Evolutionary conservation across 116 monocot genomes (phyloP).

Genomic region (Dioscorea cayenensis): DNA sequence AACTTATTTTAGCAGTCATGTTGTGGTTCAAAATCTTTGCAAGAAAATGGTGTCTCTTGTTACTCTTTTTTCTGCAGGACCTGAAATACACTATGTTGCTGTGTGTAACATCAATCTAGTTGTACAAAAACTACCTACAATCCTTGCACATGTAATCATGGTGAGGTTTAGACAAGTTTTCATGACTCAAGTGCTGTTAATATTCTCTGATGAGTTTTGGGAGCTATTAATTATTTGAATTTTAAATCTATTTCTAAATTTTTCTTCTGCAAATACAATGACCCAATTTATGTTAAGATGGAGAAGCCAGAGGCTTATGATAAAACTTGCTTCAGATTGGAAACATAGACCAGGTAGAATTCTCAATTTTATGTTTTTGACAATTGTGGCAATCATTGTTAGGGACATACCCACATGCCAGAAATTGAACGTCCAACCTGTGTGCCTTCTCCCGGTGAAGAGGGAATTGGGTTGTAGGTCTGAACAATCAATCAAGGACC

Average conservation of each 20-base stretch:
- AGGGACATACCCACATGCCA: too few species aligned
- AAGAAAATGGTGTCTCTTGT: slow-evolving; percentile 99
- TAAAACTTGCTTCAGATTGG: slow-evolving; percentile 98
- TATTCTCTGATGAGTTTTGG: background rate
- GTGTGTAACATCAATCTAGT: slow-evolving; percentile 96
- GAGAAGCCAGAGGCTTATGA: slow-evolving; percentile 99
- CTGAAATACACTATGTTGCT: slow-evolving; percentile 97
- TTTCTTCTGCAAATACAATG: slow-evolving; percentile 99
- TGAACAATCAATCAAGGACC: too few species aligned
- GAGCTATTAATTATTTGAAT: background rate
- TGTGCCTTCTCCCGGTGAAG: too few species aligned
- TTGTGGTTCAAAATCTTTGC: slow-evolving; percentile 94
- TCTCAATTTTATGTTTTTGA: background rate
- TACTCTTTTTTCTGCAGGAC: slow-evolving; percentile 95
- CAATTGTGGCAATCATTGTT: too few species aligned
- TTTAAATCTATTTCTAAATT: slow-evolving; percentile 38
- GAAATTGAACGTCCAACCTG: too few species aligned
- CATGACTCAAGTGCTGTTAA: background rate
- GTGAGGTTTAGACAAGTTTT: slow-evolving; percentile 19
- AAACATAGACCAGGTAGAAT: slow-evolving; percentile 88
- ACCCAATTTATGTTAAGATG: slow-evolving; percentile 99
- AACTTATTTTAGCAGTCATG: slow-evolving; percentile 46
- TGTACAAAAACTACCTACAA: slow-evolving; percentile 92
- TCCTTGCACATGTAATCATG: slow-evolving; percentile 99
- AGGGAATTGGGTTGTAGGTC: too few species aligned